Conservation (phyloP, 164 flowering plant genomes). For the Umbellularia californica region DNA sequence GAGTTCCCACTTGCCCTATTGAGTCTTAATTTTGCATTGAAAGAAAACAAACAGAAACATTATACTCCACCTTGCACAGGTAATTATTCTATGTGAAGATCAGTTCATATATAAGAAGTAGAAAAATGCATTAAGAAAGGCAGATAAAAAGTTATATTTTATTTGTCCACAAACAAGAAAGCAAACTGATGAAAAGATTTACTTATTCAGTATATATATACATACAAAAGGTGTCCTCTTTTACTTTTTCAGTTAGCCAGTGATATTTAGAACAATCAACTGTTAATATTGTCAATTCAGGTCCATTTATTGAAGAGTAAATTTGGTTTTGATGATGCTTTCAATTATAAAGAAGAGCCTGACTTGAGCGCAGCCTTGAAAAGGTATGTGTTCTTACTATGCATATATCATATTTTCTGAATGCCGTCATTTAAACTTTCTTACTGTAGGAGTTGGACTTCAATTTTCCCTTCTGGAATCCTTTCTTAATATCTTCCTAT, state of each 20-base stretch:
- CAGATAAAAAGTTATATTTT: neutral
- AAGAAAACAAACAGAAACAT: no score
- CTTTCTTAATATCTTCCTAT: no score
- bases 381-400: conserved; percentile 13
- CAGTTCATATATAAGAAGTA: neutral
- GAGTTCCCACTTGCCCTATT: neutral
- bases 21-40: neutral
- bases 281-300: conserved; percentile 4
- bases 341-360: conserved; percentile 35
- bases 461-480: no score
- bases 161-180: neutral
- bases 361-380: conserved; percentile 29
- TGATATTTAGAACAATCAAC: neutral
- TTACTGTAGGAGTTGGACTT: no score
- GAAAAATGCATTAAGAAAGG: neutral
- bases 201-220: neutral
- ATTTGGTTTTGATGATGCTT: conserved; percentile 39
- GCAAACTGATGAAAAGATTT: neutral
- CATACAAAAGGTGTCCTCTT: neutral
- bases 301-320: conserved; percentile 30
- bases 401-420: no score
- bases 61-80: neutral
- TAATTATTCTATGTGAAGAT: neutral
- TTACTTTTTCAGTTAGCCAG: neutral
- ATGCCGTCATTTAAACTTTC: no score